These are phyloP conservation scores for Exophiala viscosa DNA, from an alignment of 2,329 filamentous ascomycete species.

Conservation along the genomic window DNA sequence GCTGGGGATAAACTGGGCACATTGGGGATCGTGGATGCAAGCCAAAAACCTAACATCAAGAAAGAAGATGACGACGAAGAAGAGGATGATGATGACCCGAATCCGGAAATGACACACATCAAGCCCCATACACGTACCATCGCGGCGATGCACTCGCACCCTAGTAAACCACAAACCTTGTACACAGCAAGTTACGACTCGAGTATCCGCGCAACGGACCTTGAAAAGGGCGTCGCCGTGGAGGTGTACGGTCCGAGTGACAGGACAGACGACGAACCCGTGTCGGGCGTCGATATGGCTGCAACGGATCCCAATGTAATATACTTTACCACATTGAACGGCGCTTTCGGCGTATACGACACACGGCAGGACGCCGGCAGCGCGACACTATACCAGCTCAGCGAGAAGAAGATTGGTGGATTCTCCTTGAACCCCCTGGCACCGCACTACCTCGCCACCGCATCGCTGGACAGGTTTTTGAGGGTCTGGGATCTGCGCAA, in stretches of 20 bases:
- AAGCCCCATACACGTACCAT: slow-evolving; percentile 90
- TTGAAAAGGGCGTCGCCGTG: slow-evolving; percentile 72
- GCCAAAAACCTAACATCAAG: slow-evolving; percentile 54
- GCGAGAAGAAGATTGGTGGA: slow-evolving; percentile 92
- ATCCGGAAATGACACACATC: slow-evolving; percentile 81
- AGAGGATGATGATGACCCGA: slow-evolving; percentile 62
- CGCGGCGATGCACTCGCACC: slow-evolving; percentile 73
- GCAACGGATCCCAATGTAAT: slow-evolving; percentile 66
- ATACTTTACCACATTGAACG: slow-evolving; percentile 83
- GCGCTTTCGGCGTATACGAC: slow-evolving; percentile 77
- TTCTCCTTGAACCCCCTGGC: slow-evolving; percentile 79
- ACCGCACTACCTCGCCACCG: slow-evolving; percentile 81
- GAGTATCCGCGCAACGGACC: slow-evolving; percentile 79
- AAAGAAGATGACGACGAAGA: slow-evolving; percentile 46
- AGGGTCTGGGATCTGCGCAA: slow-evolving; percentile 91
- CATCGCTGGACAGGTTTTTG: slow-evolving; percentile 81
- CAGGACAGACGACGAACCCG: slow-evolving; percentile 66
- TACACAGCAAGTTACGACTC: slow-evolving; percentile 91
- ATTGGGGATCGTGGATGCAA: slow-evolving; percentile 85
- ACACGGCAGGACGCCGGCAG: slow-evolving; percentile 56
- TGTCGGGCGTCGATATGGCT: slow-evolving; percentile 81
- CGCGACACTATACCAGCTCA: slow-evolving; percentile 68
- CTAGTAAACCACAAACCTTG: slow-evolving; percentile 67
- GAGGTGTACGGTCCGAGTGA: slow-evolving; percentile 76
- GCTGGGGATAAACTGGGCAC: slow-evolving; percentile 92